These are phyloP conservation scores for Phytophthora sansomeana DNA, from an alignment of 352 stramenopile genomes.

Conservation along the genomic window DNA sequence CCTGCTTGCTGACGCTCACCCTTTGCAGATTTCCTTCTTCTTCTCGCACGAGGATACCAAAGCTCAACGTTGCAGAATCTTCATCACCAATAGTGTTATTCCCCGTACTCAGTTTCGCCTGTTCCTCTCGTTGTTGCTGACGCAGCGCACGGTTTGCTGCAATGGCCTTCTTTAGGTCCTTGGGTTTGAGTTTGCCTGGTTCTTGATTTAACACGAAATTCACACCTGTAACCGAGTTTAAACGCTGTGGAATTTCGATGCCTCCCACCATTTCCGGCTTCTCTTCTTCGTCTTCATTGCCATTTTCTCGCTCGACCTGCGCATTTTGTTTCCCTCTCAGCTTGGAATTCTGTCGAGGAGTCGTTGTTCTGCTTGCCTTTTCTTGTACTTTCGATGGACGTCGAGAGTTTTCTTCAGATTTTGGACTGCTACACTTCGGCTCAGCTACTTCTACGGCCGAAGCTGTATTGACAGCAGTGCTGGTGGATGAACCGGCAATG, in stretches of 20 bases:
- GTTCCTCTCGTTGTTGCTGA: slow-evolving; percentile 71
- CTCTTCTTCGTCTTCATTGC: slow-evolving; percentile 17
- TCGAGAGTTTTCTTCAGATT: slow-evolving; percentile 14
- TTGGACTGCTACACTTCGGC: slow-evolving; percentile 6
- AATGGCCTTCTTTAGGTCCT: slow-evolving; percentile 91
- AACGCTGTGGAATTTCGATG: slow-evolving; percentile 70
- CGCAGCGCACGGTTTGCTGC: slow-evolving; percentile 74
- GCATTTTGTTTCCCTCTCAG: slow-evolving; percentile 12
- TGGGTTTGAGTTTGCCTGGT: slow-evolving; percentile 88
- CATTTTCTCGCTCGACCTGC: slow-evolving; percentile 16
- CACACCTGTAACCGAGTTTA: slow-evolving; percentile 69
- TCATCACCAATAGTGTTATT: slow-evolving; percentile 12
- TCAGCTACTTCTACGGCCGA: slow-evolving; percentile 2
- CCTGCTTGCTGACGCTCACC: slow-evolving; percentile 43
- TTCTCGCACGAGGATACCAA: slow-evolving; percentile 62
- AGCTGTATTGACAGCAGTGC: slow-evolving; percentile 16
- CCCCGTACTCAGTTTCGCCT: slow-evolving; percentile 47
- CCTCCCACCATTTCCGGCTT: slow-evolving; percentile 52
- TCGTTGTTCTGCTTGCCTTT: slow-evolving; percentile 11
- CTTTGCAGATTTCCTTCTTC: slow-evolving; percentile 55
- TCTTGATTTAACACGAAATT: slow-evolving; percentile 92
- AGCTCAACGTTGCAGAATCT: slow-evolving; percentile 45
- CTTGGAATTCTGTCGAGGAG: slow-evolving; percentile 2
- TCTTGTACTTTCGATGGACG: slow-evolving; percentile 3
- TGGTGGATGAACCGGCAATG: slow-evolving; percentile 69